Base-by-base conservation (phyloP, 129 eudicot species). In the Flaveria robusta region DNA sequence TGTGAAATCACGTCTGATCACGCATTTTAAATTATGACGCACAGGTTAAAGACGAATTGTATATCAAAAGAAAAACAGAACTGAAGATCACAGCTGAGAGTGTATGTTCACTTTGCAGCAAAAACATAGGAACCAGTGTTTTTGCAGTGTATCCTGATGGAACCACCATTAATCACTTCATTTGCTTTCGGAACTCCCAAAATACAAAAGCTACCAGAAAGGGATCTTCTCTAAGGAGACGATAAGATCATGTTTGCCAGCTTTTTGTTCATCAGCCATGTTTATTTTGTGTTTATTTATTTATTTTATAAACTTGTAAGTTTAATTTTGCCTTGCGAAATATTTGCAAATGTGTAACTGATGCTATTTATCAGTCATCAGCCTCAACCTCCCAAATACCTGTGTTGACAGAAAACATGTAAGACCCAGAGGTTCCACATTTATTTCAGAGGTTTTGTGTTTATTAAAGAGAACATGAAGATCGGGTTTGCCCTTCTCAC, bases 61-160 rank as follows among this genome's bases (percentile, higher is more conserved):
- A 87, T 74, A 79, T 50, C 67, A 77, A 84, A 75, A 81, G 99
- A 75, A 91, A 94, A 80, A 79, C 82, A 47, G 86, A 80, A 24
- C 83, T 94, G 77, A 89, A 87, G 88, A 88, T 94, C 81, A 91
- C 90, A 9, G 76, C 87, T 22, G 93, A 94, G 60, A 91, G 94
- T 37, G 86, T 83, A 78, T 91, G 99, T 74, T 89, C 97, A 18
- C 97, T 95, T 77, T 91, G 99, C 88, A 85, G 83, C 86, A 95
- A 95, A 78, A 91, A 86, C 80, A 91, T 91, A 46, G 99, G 96
- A 24, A 86, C 92, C 9, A 95, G 99, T 42, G 97, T 95, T 16
- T 89, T 95, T 66, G 97, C 94, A 37, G 94, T 89, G 75, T 95
- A 95, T 86, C 99, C 96, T 0, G 90, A 89, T 4, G 91, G 90